A percentile compares a stretch with the other conserved stretches of the same genome.
These are phyloP conservation scores for Exserohilum turcica DNA, from an alignment of 2,329 filamentous ascomycete genomes.

Conservation along the genomic window DNA sequence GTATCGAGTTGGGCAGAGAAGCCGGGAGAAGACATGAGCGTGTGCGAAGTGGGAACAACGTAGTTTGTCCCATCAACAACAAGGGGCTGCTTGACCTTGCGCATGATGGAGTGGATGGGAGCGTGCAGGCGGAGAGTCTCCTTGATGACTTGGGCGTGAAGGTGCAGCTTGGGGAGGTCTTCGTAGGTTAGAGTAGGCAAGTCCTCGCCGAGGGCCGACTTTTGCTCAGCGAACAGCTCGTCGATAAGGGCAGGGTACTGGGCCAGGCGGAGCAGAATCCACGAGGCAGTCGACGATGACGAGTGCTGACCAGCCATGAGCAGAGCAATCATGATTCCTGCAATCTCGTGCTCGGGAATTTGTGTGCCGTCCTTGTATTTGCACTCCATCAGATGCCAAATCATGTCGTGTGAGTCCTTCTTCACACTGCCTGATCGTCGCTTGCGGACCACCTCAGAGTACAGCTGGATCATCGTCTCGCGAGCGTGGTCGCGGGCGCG, in stretches of 20 bases:
- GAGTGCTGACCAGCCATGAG: conserved; percentile 93
- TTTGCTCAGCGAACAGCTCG: conserved; percentile 83
- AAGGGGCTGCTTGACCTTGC: conserved; percentile 88
- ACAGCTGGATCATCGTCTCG: conserved; percentile 78
- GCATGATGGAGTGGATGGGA: conserved; percentile 93
- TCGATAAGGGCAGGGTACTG: conserved; percentile 77
- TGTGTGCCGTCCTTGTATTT: conserved; percentile 80
- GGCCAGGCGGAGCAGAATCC: conserved; percentile 83
- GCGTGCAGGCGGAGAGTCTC: conserved; percentile 90
- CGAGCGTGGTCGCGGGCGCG: conserved; percentile 79
- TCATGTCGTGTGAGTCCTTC: conserved; percentile 71
- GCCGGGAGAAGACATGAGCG: conserved; percentile 82
- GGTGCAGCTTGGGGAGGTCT: conserved; percentile 74
- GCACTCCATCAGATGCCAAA: conserved; percentile 86
- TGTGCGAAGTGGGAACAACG: conserved; percentile 79
- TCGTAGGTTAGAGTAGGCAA: conserved; percentile 78
- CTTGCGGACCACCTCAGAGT: conserved; percentile 79
- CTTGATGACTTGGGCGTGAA: conserved; percentile 85
- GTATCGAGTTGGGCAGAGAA: conserved; percentile 73
- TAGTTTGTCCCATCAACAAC: conserved; percentile 80
- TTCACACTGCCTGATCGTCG: conserved; percentile 63
- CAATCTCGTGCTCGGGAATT: conserved; percentile 83
- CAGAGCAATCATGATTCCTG: conserved; percentile 92
- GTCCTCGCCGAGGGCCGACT: conserved; percentile 71
- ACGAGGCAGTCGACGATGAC: conserved; percentile 80